A percentile compares a stretch with the other conserved stretches of the same genome.
These are phyloP conservation scores for Nymphaea thermarum DNA, from an alignment of 164 flowering plant genomes.

Conservation along the genomic window DNA sequence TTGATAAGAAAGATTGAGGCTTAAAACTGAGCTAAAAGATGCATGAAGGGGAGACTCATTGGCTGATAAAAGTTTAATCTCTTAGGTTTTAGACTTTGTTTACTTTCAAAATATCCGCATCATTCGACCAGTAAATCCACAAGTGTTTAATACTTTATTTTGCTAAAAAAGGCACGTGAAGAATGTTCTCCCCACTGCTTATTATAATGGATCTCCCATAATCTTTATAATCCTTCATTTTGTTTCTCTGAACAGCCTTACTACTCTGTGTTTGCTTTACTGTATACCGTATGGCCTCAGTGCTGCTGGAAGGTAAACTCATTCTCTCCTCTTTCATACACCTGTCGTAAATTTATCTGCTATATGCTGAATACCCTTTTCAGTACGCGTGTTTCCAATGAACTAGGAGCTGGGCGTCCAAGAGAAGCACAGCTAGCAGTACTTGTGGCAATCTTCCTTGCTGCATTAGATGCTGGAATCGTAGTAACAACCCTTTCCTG, in stretches of 20 bases:
- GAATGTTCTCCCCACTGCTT: too few species aligned
- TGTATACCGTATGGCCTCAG: constrained; percentile 63
- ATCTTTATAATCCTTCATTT: too few species aligned
- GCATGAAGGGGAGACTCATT: too few species aligned
- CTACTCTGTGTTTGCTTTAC: constrained; percentile 48
- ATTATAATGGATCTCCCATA: too few species aligned
- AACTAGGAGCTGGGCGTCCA: constrained; percentile 73
- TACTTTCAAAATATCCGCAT: too few species aligned
- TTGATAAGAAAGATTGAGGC: too few species aligned
- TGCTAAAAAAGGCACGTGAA: too few species aligned
- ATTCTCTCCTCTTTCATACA: neutral
- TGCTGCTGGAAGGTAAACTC: constrained; percentile 67
- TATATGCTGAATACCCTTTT: neutral
- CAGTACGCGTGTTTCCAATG: constrained; percentile 90
- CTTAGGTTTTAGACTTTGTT: too few species aligned
- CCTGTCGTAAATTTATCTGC: neutral
- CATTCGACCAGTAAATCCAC: too few species aligned
- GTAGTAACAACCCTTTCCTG: constrained; percentile 38
- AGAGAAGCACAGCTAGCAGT: constrained; percentile 52
- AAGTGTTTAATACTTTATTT: too few species aligned
- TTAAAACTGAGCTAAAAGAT: too few species aligned
- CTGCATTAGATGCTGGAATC: constrained; percentile 25
- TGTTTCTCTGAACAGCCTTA: constrained; percentile 31
- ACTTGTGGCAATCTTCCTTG: constrained; percentile 22
- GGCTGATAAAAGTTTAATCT: too few species aligned